Base-by-base conservation (phyloP, 371 early-diverging fungal species). In the Parasitella parasitica region DNA sequence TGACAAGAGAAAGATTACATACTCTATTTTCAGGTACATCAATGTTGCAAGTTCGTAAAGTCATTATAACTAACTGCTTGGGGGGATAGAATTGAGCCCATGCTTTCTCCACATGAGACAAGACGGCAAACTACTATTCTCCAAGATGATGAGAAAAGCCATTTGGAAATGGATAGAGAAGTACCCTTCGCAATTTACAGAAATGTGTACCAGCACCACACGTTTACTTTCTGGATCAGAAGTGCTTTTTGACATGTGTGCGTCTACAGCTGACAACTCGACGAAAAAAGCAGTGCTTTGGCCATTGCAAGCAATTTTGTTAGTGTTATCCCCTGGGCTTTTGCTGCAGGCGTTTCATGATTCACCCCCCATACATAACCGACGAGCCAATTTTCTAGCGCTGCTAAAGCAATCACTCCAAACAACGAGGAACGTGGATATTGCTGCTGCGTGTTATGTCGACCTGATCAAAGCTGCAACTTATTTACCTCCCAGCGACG, bases 101-200 rank as follows among this genome's bases (percentile, higher is more conserved):
- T 75, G 81, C 20, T 88, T 88, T 59, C 69, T 84, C 30, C 82
- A 86, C 38, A 86, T 93, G 64, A 79, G 86, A 56, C 80, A 83
- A 8, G 72, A 86, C 3, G 88, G 87, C 1, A 91, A 89, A 65
- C 66, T 86, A 22, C 69, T 85, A 9, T 82, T 89, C 62, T 85
- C 91, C 0, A 82, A 85, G 35, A 82, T 89, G 51, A 80, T 92
- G 54, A 83, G 89, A 22, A 86, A 84, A 18, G 86, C 89, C 6
- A 91, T 94, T 54, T 94, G 93, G 93, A 87, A 88, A 62, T 94
- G 92, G 92, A 93, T 94, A 28, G 91, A 92, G 52, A 76, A 82
- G 0, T 89, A 84, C 50, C 92, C 93, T 0, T 54, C 69, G 2
- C 87, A 93, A 52, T 92, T 91, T 71, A 81, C 83, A 2, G 72